Conservation (phyloP, 768 basidiomycete species). For the Tulasnella sp. region DNA sequence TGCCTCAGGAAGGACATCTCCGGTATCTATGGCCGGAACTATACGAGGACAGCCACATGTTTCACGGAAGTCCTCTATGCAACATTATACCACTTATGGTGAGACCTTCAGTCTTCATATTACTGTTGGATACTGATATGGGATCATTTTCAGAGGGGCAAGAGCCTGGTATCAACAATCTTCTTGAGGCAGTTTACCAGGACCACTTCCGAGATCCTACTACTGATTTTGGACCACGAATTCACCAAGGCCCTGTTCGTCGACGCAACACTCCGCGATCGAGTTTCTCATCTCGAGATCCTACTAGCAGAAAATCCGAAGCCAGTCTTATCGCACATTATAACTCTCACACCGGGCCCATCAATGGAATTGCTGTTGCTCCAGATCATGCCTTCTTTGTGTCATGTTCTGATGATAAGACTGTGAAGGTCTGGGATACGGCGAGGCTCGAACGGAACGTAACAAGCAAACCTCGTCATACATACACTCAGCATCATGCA, state of each 20-base stretch:
- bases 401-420: conserved; percentile 31
- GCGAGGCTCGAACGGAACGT: conserved; percentile 90
- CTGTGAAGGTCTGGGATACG: conserved; percentile 38
- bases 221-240: conserved; percentile 81
- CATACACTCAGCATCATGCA: conserved; percentile 41
- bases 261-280: conserved; percentile 62
- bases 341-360: conserved; percentile 62
- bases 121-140: not conserved
- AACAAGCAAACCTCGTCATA: conserved; percentile 50
- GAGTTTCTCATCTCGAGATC: conserved; percentile 53
- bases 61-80: conserved; percentile 9
- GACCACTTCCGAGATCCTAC: conserved; percentile 73
- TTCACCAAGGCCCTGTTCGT: conserved; percentile 68
- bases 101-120: not conserved
- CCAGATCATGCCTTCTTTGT: conserved; percentile 85
- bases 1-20: conserved; percentile 72
- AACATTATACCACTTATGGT: conserved; percentile 13
- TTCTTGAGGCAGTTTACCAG: conserved; percentile 80
- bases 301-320: conserved; percentile 44
- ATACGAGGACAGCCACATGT: conserved; percentile 31
- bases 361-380: conserved; percentile 73
- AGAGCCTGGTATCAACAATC: conserved; percentile 76
- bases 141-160: conserved; percentile 50
- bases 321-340: conserved; percentile 76
- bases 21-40: conserved; percentile 47